A percentile compares a stretch with the other conserved stretches of the same genome.
Evolutionary conservation across 2,329 filamentous ascomycete genomes (phyloP).

Genomic region (Alternaria sp.): DNA sequence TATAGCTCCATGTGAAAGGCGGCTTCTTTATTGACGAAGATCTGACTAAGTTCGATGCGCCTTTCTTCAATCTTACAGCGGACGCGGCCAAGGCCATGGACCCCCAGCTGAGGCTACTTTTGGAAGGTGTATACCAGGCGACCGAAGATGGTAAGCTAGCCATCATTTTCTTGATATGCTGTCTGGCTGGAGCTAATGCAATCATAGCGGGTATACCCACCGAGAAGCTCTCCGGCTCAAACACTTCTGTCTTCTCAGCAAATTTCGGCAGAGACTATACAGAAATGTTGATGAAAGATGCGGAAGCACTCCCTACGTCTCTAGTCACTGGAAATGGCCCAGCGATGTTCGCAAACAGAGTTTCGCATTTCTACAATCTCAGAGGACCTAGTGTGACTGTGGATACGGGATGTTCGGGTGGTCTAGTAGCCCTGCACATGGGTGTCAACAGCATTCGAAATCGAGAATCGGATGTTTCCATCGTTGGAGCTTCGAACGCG

Average conservation of each 20-base stretch:
- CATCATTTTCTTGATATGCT: not conserved
- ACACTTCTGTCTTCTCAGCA: constrained; percentile 4
- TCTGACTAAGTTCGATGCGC: not conserved
- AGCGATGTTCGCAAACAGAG: constrained; percentile 4
- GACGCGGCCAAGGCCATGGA: constrained; percentile 5
- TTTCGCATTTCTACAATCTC: constrained; percentile 8
- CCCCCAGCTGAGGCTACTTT: constrained; percentile 1
- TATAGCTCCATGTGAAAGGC: not conserved
- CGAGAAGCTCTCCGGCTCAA: constrained; percentile 7
- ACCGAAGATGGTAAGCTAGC: constrained; percentile 3
- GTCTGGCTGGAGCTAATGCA: not conserved
- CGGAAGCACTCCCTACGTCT: not conserved
- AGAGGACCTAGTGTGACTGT: not conserved
- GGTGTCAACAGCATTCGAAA: constrained; percentile 5
- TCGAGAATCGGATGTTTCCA: not conserved
- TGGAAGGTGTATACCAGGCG: constrained; percentile 7
- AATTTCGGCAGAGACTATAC: not conserved
- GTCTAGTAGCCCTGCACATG: constrained; percentile 3
- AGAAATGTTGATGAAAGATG: constrained; percentile 2
- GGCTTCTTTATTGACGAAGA: not conserved
- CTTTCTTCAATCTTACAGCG: constrained; percentile 6
- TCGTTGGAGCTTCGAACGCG: not conserved
- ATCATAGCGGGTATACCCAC: constrained; percentile 4
- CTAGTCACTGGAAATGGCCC: constrained; percentile 4
- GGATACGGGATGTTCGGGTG: constrained; percentile 6